Base-by-base conservation (phyloP, 2,329 filamentous ascomycete species). In the Cadophora luteo-olivacea region DNA sequence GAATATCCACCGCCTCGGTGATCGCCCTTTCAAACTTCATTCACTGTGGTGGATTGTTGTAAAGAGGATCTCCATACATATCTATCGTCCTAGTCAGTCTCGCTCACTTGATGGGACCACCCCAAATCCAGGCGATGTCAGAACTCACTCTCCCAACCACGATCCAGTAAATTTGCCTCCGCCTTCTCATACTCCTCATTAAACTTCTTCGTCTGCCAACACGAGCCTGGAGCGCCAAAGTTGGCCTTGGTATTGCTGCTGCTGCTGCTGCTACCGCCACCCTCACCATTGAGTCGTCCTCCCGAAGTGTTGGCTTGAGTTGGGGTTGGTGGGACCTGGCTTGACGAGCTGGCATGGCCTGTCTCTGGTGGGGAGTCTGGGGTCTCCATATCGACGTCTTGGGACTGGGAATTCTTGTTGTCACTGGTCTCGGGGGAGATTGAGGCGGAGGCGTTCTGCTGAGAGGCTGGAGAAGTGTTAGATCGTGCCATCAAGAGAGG, bases 191-290 rank as follows among this genome's bases (percentile, higher is more conserved):
- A 84, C 65, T 89, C 87, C 68, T 89, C 87, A 69, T 83, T 77
- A 5, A 85, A 84, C 74, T 87, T 87, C 77, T 85, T 86, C 70
- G 82, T 86, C 72, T 81, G 82, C 85, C 86, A 89, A 9, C 79
- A 79, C 57, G 82, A 83, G 2, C 85, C 83, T 8, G 84, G 84
- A 69, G 80, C 78, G 45, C 80, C 67, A 73, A 73, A 72, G 74
- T 76, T 73, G 49, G 68, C 60, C 65, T 76, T 76, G 9, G 51
- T 57, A 29, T 38, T 62, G 52, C 33, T 65, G 24, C 69, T 62
- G 19, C 69, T 62, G 19, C 49, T 58, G 11, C 49, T 51, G 63
- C 51, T 67, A 41, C 49, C 41, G 5, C 49, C 51, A 67, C 51
- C 58, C 24, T 68, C 38, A 24, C 67, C 67, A 57, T 66, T 69